phyloP scores from a whole-genome alignment of 495 filamentous ascomycete genomes.

The Aspergillus biplanus region DNA sequence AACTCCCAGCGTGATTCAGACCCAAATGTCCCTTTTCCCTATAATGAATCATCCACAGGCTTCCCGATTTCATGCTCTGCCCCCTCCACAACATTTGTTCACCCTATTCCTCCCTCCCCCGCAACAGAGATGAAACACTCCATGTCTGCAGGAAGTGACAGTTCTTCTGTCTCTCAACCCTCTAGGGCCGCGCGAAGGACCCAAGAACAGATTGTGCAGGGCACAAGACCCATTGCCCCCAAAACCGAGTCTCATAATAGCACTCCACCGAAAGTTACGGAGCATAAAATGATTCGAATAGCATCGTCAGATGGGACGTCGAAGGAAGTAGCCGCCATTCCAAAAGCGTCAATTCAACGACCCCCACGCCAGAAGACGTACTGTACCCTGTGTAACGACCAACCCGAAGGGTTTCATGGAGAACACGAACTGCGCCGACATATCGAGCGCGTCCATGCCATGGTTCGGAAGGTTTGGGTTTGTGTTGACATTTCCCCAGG shows the following conservation, averaged over 20 bases:
- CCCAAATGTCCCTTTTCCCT: constrained; percentile 32
- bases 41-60: constrained; percentile 31
- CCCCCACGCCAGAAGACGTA: constrained; percentile 76
- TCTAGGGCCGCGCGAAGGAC: constrained; percentile 47
- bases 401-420: constrained; percentile 87
- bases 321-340: constrained; percentile 64
- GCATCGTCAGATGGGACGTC: constrained; percentile 61
- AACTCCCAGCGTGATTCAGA: constrained; percentile 36
- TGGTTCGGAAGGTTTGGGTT: constrained; percentile 77
- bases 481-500: constrained; percentile 68
- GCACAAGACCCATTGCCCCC: constrained; percentile 49
- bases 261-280: constrained; percentile 34
- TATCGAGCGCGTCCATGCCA: constrained; percentile 75
- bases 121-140: constrained; percentile 42
- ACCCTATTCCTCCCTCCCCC: constrained; percentile 23
- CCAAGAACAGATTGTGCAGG: constrained; percentile 49
- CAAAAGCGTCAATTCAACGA: constrained; percentile 72
- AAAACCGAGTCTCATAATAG: constrained; percentile 39
- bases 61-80: constrained; percentile 42
- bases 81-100: constrained; percentile 32
- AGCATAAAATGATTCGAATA: constrained; percentile 57
- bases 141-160: constrained; percentile 38
- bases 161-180: constrained; percentile 32
- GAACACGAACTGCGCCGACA: constrained; percentile 93
- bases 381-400: constrained; percentile 73